A percentile compares a stretch with the other conserved stretches of the same genome.
Conservation (phyloP, 441 rosid genomes). For the Viola pubescens region DNA sequence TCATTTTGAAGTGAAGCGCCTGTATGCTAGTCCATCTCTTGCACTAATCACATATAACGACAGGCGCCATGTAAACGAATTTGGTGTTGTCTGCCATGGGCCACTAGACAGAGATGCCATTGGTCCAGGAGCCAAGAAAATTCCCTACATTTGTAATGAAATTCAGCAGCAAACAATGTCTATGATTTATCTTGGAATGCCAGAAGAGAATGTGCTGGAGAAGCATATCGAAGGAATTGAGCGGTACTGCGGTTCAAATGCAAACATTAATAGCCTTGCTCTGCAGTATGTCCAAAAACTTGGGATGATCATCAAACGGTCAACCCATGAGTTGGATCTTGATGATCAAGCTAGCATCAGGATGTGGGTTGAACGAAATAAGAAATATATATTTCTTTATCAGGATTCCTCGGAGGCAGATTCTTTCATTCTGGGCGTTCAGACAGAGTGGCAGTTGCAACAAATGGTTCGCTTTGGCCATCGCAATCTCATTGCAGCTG, state of each 20-base stretch:
- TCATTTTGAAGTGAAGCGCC: constrained; percentile 78
- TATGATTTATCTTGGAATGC: constrained; percentile 93
- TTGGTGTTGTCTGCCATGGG: constrained; percentile 89
- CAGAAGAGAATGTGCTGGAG: constrained; percentile 87
- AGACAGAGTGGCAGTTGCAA: constrained; percentile 97
- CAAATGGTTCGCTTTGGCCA: constrained; percentile 89
- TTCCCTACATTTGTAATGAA: constrained; percentile 78
- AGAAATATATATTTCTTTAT: constrained; percentile 78
- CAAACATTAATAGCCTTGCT: constrained; percentile 69
- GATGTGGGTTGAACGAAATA: constrained; percentile 87
- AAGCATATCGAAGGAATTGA: constrained; percentile 92
- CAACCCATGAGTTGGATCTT: constrained; percentile 82
- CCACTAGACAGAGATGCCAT: constrained; percentile 95
- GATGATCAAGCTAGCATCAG: constrained; percentile 89
- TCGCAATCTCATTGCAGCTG: constrained; percentile 71
- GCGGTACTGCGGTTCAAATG: constrained; percentile 74
- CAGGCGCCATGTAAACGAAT: constrained; percentile 77
- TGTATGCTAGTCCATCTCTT: constrained; percentile 68
- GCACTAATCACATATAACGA: constrained; percentile 72
- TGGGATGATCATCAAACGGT: constrained; percentile 82
- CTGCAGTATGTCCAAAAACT: constrained; percentile 93
- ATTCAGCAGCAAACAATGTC: constrained; percentile 94
- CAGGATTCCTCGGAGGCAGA: constrained; percentile 70
- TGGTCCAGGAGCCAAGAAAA: constrained; percentile 92
- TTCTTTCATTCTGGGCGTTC: constrained; percentile 80